These are phyloP conservation scores for Thalassiosira tumida DNA, from an alignment of 352 stramenopile species.

Conservation along the genomic window DNA sequence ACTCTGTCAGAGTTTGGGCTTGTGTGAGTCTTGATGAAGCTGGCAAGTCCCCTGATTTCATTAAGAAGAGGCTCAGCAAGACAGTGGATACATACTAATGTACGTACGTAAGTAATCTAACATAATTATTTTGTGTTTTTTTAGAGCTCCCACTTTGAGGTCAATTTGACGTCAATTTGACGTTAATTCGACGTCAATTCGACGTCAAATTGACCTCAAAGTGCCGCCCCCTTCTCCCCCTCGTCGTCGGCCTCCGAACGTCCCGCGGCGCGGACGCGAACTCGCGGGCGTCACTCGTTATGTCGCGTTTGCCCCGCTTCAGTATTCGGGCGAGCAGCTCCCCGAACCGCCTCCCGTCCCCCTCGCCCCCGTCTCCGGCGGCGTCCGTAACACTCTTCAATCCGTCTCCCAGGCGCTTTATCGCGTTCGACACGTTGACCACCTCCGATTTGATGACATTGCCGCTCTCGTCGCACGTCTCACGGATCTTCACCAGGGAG, in stretches of 20 bases:
- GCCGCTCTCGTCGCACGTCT: constrained; percentile 79
- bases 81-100: too few relatives aligned
- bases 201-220: too few relatives aligned
- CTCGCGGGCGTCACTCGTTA: too few relatives aligned
- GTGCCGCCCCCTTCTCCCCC: too few relatives aligned
- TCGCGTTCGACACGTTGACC: constrained; percentile 83
- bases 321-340: constrained; percentile 59
- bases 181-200: too few relatives aligned
- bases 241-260: too few relatives aligned
- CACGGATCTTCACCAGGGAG: constrained; percentile 83
- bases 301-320: constrained; percentile 12
- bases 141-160: too few relatives aligned
- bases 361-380: neutral
- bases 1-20: constrained; percentile 44
- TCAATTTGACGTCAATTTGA: too few relatives aligned
- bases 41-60: constrained; percentile 31
- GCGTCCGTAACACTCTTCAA: constrained; percentile 63
- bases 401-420: constrained; percentile 75
- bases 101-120: too few relatives aligned
- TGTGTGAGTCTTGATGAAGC: constrained; percentile 33
- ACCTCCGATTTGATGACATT: constrained; percentile 78
- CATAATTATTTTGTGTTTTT: too few relatives aligned
- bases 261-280: too few relatives aligned
- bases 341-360: constrained; percentile 42
- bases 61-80: constrained; percentile 51